Base-by-base conservation (phyloP, 1,284 basidiomycete species). In the Coniophora puteana region DNA sequence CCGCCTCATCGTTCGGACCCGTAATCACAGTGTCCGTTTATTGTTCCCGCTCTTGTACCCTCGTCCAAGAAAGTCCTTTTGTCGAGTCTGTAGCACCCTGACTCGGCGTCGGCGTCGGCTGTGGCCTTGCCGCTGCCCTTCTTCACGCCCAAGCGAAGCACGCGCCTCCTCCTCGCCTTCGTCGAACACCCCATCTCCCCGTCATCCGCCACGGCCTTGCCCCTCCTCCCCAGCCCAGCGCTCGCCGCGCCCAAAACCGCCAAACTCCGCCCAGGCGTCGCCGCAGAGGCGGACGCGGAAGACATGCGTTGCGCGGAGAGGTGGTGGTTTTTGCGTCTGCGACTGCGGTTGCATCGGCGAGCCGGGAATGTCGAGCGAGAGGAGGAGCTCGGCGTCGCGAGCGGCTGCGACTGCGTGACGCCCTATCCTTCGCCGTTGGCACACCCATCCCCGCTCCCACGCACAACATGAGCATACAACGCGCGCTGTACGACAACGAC, bases 151-250 rank as follows among this genome's bases (percentile, higher is more conserved):
- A 94, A 59, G 14, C 75, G 72, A 55, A 85, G 83, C 12, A 74
- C 82, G 32, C 92, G 74, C 58, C 89, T 92, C 40, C 92, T 71
- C 53, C 68, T 77, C 7, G 89, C 92, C 55, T 87, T 91, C 38
- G 83, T 70, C 4, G 78, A 74, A n/a, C n/a, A n/a, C n/a, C n/a
- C n/a, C n/a, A n/a, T n/a, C n/a, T n/a, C n/a, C n/a, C n/a, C n/a
- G n/a, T n/a, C n/a, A n/a, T n/a, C n/a, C n/a, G n/a, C n/a, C n/a
- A n/a, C n/a, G n/a, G n/a, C n/a, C n/a, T n/a, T n/a, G n/a, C n/a
- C n/a, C n/a, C n/a, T n/a, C n/a, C n/a, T n/a, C n/a, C n/a, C n/a
- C n/a, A n/a, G n/a, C 48, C 67, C 14, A 10, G 26, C 26, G 14
- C 10, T 10, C 10, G 10, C 10, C 14, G 10, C 26, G 10, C 26